These are phyloP conservation scores for Penicillium cataractarum DNA, from an alignment of 495 filamentous ascomycete genomes.

Conservation along the genomic window DNA sequence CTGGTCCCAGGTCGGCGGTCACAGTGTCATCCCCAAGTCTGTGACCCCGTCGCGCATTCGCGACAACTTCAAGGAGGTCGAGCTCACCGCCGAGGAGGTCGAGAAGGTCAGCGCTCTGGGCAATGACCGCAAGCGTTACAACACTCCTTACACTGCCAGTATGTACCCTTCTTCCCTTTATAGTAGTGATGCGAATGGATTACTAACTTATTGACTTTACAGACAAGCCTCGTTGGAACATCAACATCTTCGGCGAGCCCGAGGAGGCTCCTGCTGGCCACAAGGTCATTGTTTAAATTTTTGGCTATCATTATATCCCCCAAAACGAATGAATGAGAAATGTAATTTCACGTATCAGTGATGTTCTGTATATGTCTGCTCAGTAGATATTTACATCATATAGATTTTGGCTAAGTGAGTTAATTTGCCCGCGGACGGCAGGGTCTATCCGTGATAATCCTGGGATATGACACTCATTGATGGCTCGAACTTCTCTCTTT, in stretches of 20 bases:
- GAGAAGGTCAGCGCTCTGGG: slow-evolving; percentile 48
- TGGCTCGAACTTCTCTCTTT: neutral
- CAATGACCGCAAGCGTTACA: slow-evolving; percentile 49
- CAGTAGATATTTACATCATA: neutral
- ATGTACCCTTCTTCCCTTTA: too few relatives aligned
- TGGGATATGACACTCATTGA: neutral
- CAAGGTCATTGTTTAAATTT: slow-evolving; percentile 34
- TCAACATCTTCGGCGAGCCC: slow-evolving; percentile 50
- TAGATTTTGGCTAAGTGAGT: neutral
- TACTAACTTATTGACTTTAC: slow-evolving; percentile 6
- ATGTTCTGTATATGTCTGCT: neutral
- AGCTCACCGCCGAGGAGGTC: slow-evolving; percentile 49
- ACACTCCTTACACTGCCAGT: slow-evolving; percentile 47
- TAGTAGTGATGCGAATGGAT: too few relatives aligned
- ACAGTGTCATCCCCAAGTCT: slow-evolving; percentile 56
- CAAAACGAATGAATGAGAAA: slow-evolving; percentile 24
- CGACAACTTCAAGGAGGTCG: slow-evolving; percentile 54
- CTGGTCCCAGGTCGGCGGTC: slow-evolving; percentile 52
- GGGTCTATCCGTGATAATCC: neutral
- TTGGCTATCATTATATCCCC: neutral
- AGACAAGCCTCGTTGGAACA: slow-evolving; percentile 52
- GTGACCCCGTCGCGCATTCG: slow-evolving; percentile 50
- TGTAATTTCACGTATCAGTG: slow-evolving; percentile 16
- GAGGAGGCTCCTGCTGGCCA: slow-evolving; percentile 48
- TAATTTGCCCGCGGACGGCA: too few relatives aligned